Evolutionary conservation across 1,284 basidiomycete genomes (phyloP), one percentile per base, ranked within the genome.

Genomic region (Ustilago xerochloae): DNA sequence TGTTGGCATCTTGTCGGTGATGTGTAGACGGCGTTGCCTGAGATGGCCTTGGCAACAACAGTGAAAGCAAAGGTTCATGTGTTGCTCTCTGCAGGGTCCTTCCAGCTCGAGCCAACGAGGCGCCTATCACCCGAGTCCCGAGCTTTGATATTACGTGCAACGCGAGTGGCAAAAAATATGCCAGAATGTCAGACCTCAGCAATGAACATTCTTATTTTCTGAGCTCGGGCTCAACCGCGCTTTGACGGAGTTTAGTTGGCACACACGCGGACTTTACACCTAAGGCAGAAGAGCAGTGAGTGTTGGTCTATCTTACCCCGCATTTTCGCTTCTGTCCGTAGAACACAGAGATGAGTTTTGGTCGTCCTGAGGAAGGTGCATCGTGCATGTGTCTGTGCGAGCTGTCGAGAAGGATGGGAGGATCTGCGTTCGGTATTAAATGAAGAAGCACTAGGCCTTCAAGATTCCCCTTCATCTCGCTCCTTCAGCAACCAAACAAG

Each of bases 81-180:
- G 45, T 33, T 32, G 32, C 36, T n/a, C 36, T 6, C 52, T 54
- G 28, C 52, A 54, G 52, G 52, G 52, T 54, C 52, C 26, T 41
- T 32, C 26, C 16, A 8, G 49, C 16, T 18, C 49, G 35, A 38
- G 33, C 26, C 38, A 38, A 26, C 45, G 20, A 15, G 39, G 3
- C 30, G 2, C 4, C 29, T n/a, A 12, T 49, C 9, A 12, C 12
- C 36, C 49, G 49, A 51, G 13, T 39, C 18, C 49, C 33, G 49
- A 26, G 13, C n/a, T 46, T 26, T 4, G 18, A 15, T 0, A 20
- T 12, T 15, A 26, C 26, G 9, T 46, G 43, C 13, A 26, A 8
- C 16, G n/a, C n/a, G n/a, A n/a, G n/a, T n/a, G n/a, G n/a, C n/a
- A n/a, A n/a, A n/a, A 4, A 30, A 8, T 16, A 8, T 30, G 2